Percentiles rank a stretch among this genome's conserved stretches.
Conservation (phyloP, 164 flowering plant genomes). For the Protea cynaroides region DNA sequence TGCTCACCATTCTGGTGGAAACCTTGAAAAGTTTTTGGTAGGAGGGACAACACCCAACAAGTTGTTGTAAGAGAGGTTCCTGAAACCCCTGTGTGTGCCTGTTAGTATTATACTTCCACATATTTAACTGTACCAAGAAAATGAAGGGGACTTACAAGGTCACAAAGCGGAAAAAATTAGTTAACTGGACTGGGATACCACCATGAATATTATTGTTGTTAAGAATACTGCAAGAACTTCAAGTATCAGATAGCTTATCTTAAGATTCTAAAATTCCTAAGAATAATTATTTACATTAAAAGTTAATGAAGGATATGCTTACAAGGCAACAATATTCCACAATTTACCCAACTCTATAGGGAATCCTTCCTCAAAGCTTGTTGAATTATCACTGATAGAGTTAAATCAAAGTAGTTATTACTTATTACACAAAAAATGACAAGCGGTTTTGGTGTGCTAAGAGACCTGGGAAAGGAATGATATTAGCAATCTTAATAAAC, state of each 20-base stretch:
- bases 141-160: conserved; percentile 38
- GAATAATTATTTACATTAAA: too few relatives aligned
- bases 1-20: conserved; percentile 65
- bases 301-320: conserved; percentile 14
- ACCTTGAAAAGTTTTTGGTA: conserved; percentile 49
- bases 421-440: neutral
- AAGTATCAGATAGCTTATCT: neutral
- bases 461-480: neutral
- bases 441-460: neutral
- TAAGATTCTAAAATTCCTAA: too few relatives aligned
- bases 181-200: conserved; percentile 60
- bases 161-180: conserved; percentile 68
- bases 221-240: conserved; percentile 40
- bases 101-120: too few relatives aligned
- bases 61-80: conserved; percentile 85
- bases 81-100: conserved; percentile 13
- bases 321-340: conserved; percentile 68
- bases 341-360: conserved; percentile 70
- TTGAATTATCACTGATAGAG: conserved; percentile 64
- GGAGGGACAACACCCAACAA: conserved; percentile 64
- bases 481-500: conserved; percentile 7
- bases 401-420: neutral
- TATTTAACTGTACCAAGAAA: too few relatives aligned
- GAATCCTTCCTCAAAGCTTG: conserved; percentile 60
- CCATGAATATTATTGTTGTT: conserved; percentile 69